Evolutionary conservation across 768 basidiomycete species (phyloP).

Genomic region (Peribolospora kevripleyi): DNA sequence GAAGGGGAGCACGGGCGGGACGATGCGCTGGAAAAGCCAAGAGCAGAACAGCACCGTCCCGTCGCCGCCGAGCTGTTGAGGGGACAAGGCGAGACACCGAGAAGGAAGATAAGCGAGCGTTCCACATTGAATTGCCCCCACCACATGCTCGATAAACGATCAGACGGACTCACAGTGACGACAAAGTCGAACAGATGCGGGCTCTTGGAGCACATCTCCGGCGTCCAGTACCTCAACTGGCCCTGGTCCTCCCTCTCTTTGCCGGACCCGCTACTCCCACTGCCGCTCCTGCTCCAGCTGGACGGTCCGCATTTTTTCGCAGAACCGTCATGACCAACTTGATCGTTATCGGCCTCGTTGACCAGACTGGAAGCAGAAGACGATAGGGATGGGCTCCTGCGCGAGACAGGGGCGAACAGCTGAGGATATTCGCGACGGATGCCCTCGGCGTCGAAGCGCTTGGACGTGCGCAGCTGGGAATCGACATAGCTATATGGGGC

Average conservation of each 20-base stretch:
- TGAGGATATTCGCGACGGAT: constrained; percentile 67
- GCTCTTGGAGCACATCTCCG: constrained; percentile 72
- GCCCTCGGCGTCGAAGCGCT: constrained; percentile 80
- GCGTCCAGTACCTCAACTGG: constrained; percentile 91
- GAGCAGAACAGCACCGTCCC: constrained; percentile 97
- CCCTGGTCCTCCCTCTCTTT: constrained; percentile 36
- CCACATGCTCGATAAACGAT: background rate
- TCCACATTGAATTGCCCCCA: background rate
- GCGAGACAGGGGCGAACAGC: constrained; percentile 53
- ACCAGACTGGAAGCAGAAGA: constrained; percentile 7
- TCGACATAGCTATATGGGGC: constrained; percentile 58
- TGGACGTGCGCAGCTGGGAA: constrained; percentile 60
- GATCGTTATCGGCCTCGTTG: constrained; percentile 9
- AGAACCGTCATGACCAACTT: constrained; percentile 10
- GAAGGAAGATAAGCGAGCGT: background rate
- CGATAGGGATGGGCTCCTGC: constrained; percentile 30
- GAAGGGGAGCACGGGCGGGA: constrained; percentile 94
- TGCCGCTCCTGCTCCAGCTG: constrained; percentile 6
- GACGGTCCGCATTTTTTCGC: constrained; percentile 15
- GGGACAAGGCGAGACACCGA: background rate
- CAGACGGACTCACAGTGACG: constrained; percentile 44
- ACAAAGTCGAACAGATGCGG: constrained; percentile 95
- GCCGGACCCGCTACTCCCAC: background rate
- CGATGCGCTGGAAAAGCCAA: constrained; percentile 94
- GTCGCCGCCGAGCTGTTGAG: constrained; percentile 68